A percentile compares a stretch with the other conserved stretches of the same genome.
phyloP scores from a whole-genome alignment of 2,329 filamentous ascomycete species.

The Diaporthe australafricana region DNA sequence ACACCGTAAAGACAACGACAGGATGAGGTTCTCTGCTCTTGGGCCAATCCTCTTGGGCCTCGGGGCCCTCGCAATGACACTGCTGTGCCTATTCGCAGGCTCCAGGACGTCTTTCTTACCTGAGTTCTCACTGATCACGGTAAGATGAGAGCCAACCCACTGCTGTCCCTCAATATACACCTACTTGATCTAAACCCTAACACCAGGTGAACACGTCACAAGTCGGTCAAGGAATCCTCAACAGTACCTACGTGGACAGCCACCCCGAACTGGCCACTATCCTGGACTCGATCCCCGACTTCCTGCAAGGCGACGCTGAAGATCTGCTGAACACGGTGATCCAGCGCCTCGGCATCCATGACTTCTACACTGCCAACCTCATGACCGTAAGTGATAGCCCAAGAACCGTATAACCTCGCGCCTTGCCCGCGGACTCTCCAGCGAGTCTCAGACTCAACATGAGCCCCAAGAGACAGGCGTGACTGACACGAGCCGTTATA shows the following conservation, averaged over 20 bases:
- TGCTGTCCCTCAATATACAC: background rate
- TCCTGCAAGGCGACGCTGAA: conserved; percentile 14
- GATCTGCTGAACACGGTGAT: conserved; percentile 8
- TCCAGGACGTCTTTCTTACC: conserved; percentile 23
- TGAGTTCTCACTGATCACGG: conserved; percentile 24
- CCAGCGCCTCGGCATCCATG: conserved; percentile 8
- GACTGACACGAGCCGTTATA: background rate
- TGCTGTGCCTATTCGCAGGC: conserved; percentile 27
- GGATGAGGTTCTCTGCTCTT: conserved; percentile 31
- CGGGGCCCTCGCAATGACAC: conserved; percentile 15
- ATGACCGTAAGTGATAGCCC: background rate
- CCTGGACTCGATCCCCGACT: background rate
- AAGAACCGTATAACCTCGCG: background rate
- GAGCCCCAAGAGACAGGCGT: no score
- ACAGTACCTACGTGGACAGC: conserved; percentile 18
- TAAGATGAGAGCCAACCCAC: background rate
- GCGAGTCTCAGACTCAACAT: background rate
- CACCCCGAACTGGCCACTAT: conserved; percentile 15
- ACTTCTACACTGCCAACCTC: conserved; percentile 24
- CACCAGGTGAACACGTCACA: conserved; percentile 28
- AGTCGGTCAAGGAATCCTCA: conserved; percentile 23
- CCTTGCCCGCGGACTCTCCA: no score
- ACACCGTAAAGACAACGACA: background rate
- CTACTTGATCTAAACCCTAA: background rate
- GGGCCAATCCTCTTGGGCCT: conserved; percentile 8